Evolutionary conservation across 2,329 filamentous ascomycete species (phyloP).

Genomic region (Fusarium xylarioides): DNA sequence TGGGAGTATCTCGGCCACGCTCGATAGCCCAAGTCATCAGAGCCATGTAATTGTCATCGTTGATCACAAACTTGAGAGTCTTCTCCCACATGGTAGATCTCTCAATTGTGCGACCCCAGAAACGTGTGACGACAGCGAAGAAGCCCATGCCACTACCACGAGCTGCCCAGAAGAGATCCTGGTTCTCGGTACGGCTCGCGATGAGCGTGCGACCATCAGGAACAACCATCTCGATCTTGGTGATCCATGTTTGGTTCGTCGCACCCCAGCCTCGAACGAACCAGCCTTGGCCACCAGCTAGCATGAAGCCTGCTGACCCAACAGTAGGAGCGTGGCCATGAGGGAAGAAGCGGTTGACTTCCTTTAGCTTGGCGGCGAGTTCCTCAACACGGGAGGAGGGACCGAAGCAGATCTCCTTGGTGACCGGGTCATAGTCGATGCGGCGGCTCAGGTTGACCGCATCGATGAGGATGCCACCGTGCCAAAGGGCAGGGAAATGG

Average conservation of each 20-base stretch:
- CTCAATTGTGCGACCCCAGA: constrained; percentile 17
- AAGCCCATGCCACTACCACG: constrained; percentile 6
- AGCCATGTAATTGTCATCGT: not conserved
- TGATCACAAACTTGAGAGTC: not conserved
- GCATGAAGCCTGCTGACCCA: constrained; percentile 8
- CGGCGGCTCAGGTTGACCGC: constrained; percentile 8
- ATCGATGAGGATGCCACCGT: constrained; percentile 8
- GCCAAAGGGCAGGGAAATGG: not conserved
- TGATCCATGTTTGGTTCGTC: constrained; percentile 3
- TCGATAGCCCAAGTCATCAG: not conserved
- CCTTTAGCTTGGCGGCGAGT: not conserved
- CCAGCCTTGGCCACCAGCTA: constrained; percentile 18
- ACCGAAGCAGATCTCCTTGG: not conserved
- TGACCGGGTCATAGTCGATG: constrained; percentile 3
- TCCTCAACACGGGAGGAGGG: constrained; percentile 6
- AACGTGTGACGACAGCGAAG: constrained; percentile 11
- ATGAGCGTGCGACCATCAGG: not conserved
- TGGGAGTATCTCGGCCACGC: not conserved
- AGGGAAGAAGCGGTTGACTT: constrained; percentile 6
- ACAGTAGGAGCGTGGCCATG: constrained; percentile 7
- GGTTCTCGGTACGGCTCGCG: not conserved
- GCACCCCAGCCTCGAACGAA: constrained; percentile 11
- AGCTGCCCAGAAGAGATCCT: constrained; percentile 12
- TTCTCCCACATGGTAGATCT: constrained; percentile 4
- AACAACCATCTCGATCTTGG: constrained; percentile 12